Evolutionary conservation across 129 eudicot species (phyloP).

Genomic region (Centaurea solstitialis): DNA sequence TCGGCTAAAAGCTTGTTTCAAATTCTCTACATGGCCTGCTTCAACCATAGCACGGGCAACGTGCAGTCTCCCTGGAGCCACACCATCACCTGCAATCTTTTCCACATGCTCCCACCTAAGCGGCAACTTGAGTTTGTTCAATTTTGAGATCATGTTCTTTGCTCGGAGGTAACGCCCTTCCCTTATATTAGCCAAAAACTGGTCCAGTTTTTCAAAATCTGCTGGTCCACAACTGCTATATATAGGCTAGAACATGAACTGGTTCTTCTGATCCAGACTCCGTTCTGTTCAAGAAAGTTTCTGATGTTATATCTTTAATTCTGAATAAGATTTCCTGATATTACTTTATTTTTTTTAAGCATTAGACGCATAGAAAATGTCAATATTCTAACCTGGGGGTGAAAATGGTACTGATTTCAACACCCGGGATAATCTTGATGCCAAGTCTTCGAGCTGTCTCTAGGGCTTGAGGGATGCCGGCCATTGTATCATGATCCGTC

Average conservation of each 20-base stretch:
- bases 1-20: conserved; percentile 84
- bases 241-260: conserved; percentile 93
- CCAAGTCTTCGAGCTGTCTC: conserved; percentile 82
- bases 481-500: conserved; percentile 97
- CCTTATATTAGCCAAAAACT: conserved; percentile 65
- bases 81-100: conserved; percentile 89
- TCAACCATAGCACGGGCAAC: conserved; percentile 96
- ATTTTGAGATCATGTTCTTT: conserved; percentile 75
- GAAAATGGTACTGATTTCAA: conserved; percentile 93
- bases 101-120: conserved; percentile 76
- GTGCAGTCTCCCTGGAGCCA: conserved; percentile 95
- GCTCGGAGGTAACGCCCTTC: conserved; percentile 92
- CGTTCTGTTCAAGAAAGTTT: conserved; percentile 40
- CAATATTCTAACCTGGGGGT: conserved; percentile 49
- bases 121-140: conserved; percentile 77
- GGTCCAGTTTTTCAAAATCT: conserved; percentile 56
- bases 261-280: conserved; percentile 82
- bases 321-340: not conserved
- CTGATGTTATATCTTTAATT: not conserved
- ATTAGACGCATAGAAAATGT: not conserved
- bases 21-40: conserved; percentile 91
- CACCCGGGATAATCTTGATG: conserved; percentile 94
- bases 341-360: not conserved
- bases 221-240: conserved; percentile 92
- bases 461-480: conserved; percentile 90